Base-by-base conservation (phyloP, 805 yeast genomes). In the Hanseniaspora lindneri region DNA sequence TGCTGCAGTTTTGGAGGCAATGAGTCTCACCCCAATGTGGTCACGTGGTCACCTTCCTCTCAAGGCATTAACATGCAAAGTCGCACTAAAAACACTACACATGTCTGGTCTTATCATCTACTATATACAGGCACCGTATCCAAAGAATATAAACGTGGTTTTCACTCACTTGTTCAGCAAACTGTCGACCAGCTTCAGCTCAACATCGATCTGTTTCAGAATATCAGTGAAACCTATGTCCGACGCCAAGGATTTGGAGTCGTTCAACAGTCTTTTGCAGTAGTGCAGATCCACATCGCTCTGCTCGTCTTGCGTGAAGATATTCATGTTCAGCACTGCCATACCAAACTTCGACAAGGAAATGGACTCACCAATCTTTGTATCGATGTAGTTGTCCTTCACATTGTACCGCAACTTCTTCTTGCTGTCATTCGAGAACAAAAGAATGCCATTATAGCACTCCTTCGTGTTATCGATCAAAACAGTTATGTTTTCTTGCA, bases 281-380 rank as follows among this genome's bases (percentile, higher is more conserved):
- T 70, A 64, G 2, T 68, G 71, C 49, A 74, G 68, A 10, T 78
- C 65, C 0, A 79, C 74, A 11, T 35, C 13, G 17, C 41, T 25
- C 14, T 35, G 10, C 13, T 19, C 27, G 20, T 43, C 47, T 34
- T 25, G 21, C 25, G 34, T 39, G 11, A 29, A 43, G 40, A 68
- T 58, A 55, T 83, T 84, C n/a, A 80, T 63, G 39, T 75, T 71
- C 10, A 85, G 71, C 4, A 87, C 94, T 1, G 96, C 97, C 35
- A 84, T 68, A 0, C 95, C 94, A 59, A 83, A 88, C 0, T 86
- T 77, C 0, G 95, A 77, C 60, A 88, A 68, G 0, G 94, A 92
- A 36, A 82, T 77, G 1, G 83, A 76, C 53, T 83, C 85, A 28
- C 75, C 72, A 11, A 81, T 63, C 6, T 67, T 64, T 10, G 62